Conservation (phyloP, 2,329 filamentous ascomycete genomes). For the Aspergillus piperis region DNA sequence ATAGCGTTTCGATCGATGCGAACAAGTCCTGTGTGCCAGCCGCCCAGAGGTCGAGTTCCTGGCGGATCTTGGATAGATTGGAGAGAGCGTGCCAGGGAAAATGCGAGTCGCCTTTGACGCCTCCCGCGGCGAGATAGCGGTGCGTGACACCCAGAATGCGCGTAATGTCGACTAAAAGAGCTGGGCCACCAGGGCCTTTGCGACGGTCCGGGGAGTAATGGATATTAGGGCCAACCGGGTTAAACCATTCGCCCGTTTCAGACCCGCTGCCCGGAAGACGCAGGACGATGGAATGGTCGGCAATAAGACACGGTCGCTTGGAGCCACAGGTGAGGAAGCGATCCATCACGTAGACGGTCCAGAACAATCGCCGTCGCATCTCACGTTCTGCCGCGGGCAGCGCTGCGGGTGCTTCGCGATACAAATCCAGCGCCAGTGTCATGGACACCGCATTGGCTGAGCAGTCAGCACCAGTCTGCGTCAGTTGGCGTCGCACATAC, state of each 20-base stretch:
- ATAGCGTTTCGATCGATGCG: constrained; percentile 71
- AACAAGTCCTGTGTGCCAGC: constrained; percentile 79
- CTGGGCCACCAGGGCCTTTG: constrained; percentile 72
- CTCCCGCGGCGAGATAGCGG: constrained; percentile 78
- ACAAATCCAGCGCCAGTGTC: constrained; percentile 78
- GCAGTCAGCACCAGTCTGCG: not conserved
- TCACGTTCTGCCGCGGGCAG: constrained; percentile 71
- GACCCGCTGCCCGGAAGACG: constrained; percentile 69
- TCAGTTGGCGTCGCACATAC: constrained; percentile 48
- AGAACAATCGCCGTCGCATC: constrained; percentile 77
- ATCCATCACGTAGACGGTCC: constrained; percentile 85
- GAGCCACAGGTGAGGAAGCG: constrained; percentile 81
- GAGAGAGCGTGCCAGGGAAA: constrained; percentile 89
- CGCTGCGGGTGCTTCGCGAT: constrained; percentile 69
- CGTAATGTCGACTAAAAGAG: constrained; percentile 81
- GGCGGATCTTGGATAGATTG: constrained; percentile 80
- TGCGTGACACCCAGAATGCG: constrained; percentile 82
- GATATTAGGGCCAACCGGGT: constrained; percentile 73
- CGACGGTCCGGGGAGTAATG: constrained; percentile 72
- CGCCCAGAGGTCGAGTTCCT: constrained; percentile 83
- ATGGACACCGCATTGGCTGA: constrained; percentile 75
- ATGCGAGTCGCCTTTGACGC: constrained; percentile 85
- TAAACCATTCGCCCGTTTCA: constrained; percentile 76
- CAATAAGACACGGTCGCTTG: constrained; percentile 76
- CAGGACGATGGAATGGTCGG: constrained; percentile 73